Evolutionary conservation across 495 filamentous ascomycete genomes (phyloP), one percentile per base, ranked within the genome.

Genomic region (Talaromyces proteolyticus): DNA sequence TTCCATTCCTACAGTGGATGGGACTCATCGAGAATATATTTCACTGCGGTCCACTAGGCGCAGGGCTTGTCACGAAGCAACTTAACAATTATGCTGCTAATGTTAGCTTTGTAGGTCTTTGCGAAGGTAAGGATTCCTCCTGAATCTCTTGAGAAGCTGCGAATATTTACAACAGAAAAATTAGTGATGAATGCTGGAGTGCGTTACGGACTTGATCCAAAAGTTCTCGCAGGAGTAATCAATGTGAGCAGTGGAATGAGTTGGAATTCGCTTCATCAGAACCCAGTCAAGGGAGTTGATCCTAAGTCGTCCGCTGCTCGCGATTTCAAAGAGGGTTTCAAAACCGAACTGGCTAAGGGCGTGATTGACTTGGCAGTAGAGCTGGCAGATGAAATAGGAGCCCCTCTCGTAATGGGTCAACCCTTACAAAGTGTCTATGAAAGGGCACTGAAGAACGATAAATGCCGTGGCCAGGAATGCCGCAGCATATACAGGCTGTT

Each of bases 241-340:
- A 95, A 92, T 60, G 79, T 83, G 17, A 88, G 85, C 44, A 93
- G 88, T 0, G 91, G 91, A 26, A 81, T 77, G 46, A 95, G 88
- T 74, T 96, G 91, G 91, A 87, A 88, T 11, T 88, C 82, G 51
- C 90, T 95, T 62, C 66, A 91, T 40, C 95, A 96, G 61, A 96
- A 96, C 59, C 91, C 91, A 1, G 87, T 95, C 10, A 85, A 87
- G 26, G 89, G 87, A 16, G 88, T 91, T 0, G 74, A 34, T 1
- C 50, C 54, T 0, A 48, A 26, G 2, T 8, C 55, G 26, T 29
- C 26, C 12, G 26, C 26, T 29, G 26, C 26, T 29, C 26, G 26
- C 26, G 26, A 29, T 29, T 29, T 29, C 26, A 29, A 29, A 29
- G 26, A 29, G 5, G 26, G 26, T 29, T 29, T 29, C 12, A 29